Conservation (phyloP, 352 stramenopile genomes). For the Bremia lactucae region DNA sequence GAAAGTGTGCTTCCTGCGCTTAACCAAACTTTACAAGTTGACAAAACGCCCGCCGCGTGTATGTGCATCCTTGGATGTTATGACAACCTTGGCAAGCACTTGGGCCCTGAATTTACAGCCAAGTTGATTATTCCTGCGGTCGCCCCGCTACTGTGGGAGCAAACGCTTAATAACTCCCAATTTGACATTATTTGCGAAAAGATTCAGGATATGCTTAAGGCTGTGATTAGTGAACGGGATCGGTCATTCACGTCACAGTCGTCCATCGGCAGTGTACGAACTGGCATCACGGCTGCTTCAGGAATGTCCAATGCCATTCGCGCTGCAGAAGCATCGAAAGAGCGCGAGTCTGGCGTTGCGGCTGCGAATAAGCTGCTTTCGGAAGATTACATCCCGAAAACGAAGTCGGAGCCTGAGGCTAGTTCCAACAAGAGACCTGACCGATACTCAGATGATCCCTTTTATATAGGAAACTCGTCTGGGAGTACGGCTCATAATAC, state of each 20-base stretch:
- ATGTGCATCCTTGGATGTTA: conserved; percentile 86
- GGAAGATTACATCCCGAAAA: conserved; percentile 68
- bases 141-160: conserved; percentile 69
- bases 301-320: conserved; percentile 59
- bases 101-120: conserved; percentile 70
- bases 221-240: conserved; percentile 71
- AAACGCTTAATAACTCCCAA: conserved; percentile 64
- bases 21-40: conserved; percentile 52
- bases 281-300: conserved; percentile 40
- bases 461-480: conserved; percentile 45
- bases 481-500: conserved; percentile 36
- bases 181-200: conserved; percentile 84
- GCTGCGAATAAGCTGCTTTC: conserved; percentile 71
- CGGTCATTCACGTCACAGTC: conserved; percentile 65
- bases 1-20: conserved; percentile 77
- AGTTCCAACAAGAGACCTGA: conserved; percentile 29
- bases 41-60: conserved; percentile 76
- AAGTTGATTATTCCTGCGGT: conserved; percentile 80
- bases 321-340: conserved; percentile 55
- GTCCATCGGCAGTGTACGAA: conserved; percentile 54
- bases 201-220: conserved; percentile 85
- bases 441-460: conserved; percentile 72
- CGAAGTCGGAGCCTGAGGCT: conserved; percentile 23
- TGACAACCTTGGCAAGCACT: conserved; percentile 81
- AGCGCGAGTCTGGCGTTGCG: conserved; percentile 47